These are phyloP conservation scores for Cordyceps militaris DNA, from an alignment of 2,329 filamentous ascomycete species.

Conservation along the genomic window DNA sequence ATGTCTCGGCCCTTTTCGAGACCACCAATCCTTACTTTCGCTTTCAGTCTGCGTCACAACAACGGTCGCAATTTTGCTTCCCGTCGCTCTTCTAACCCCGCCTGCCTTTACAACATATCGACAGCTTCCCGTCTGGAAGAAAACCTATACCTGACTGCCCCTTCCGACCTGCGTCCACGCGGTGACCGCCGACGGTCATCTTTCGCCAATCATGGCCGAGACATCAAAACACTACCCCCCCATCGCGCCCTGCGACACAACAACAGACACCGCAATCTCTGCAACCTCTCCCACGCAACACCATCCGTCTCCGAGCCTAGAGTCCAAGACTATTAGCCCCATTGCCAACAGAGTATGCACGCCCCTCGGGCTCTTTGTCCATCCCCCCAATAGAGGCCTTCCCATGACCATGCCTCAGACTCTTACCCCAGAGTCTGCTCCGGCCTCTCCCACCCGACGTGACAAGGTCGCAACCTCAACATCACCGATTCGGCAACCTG, in stretches of 20 bases:
- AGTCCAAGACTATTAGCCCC: constrained; percentile 8
- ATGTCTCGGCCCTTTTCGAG: constrained; percentile 11
- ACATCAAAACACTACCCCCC: neutral
- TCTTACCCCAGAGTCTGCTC: constrained; percentile 11
- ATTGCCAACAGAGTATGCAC: constrained; percentile 18
- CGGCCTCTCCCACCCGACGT: neutral
- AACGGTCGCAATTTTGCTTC: neutral
- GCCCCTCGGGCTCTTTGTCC: constrained; percentile 17
- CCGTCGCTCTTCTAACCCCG: neutral
- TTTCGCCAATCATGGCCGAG: constrained; percentile 1
- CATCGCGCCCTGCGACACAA: neutral
- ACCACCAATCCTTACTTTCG: neutral
- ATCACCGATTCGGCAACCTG: neutral
- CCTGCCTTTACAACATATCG: neutral
- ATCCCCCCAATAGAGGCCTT: constrained; percentile 7
- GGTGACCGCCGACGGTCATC: neutral
- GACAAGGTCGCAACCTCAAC: neutral
- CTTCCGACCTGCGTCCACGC: neutral
- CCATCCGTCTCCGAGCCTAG: neutral
- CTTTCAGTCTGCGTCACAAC: constrained; percentile 1
- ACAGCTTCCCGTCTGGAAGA: neutral
- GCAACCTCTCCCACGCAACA: neutral
- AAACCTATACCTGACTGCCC: neutral
- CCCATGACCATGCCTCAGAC: constrained; percentile 8
- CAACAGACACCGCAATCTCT: neutral